Percentiles rank a stretch among this genome's conserved stretches.
Evolutionary conservation across 75 land plant genomes (phyloP).

Genomic region (Pinus albicaulis): DNA sequence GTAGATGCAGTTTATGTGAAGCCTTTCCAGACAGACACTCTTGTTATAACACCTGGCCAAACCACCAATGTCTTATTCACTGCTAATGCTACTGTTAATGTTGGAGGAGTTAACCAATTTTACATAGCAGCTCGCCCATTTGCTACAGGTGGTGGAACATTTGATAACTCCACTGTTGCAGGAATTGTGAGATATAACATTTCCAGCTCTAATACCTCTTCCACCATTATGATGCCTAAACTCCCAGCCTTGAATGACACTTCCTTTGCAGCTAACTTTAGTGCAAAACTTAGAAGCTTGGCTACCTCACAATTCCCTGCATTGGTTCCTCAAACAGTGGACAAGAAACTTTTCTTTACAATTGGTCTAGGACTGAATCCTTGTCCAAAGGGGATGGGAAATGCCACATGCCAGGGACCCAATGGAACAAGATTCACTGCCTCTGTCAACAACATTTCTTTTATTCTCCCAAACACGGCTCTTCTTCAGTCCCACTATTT

Average conservation of each 20-base stretch:
- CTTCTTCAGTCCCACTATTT: constrained; percentile 26
- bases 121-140: constrained; percentile 21
- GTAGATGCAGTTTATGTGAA: constrained; percentile 28
- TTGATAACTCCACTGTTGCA: constrained; percentile 11
- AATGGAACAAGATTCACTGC: constrained; percentile 14
- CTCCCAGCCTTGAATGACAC: constrained; percentile 18
- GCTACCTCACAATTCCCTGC: background rate
- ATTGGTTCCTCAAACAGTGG: constrained; percentile 5
- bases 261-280: constrained; percentile 8
- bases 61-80: constrained; percentile 33
- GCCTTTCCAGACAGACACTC: constrained; percentile 18
- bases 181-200: background rate
- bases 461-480: constrained; percentile 11
- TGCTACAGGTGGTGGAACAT: constrained; percentile 8
- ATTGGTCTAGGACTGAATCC: constrained; percentile 5
- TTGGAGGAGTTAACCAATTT: background rate
- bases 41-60: constrained; percentile 35
- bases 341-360: constrained; percentile 16
- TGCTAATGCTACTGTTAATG: constrained; percentile 5
- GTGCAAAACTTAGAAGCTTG: background rate
- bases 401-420: constrained; percentile 6
- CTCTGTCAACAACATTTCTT: constrained; percentile 21
- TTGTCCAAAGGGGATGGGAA: background rate
- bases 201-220: background rate
- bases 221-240: background rate